These are phyloP conservation scores for Boeremia lycopersici DNA, from an alignment of 2,329 filamentous ascomycete genomes.

Conservation along the genomic window DNA sequence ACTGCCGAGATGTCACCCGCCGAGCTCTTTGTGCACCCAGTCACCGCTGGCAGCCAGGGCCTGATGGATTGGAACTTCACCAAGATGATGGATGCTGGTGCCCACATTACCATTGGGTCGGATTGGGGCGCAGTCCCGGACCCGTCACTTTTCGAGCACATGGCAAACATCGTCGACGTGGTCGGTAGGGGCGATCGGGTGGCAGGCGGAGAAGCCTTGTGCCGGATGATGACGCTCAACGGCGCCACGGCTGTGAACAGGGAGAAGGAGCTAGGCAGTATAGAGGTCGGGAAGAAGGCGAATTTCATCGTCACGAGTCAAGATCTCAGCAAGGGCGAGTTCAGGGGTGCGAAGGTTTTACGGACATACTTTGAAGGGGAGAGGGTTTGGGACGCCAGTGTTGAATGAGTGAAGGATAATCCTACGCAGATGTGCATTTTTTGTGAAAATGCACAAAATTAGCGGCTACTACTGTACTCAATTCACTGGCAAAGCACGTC, in stretches of 20 bases:
- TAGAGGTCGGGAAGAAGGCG: constrained; percentile 42
- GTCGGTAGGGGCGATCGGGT: constrained; percentile 18
- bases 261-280: constrained; percentile 35
- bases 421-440: no score
- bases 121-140: constrained; percentile 27
- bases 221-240: constrained; percentile 35
- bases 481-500: no score
- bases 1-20: constrained; percentile 47
- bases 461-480: no score
- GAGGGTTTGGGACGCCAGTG: constrained; percentile 12
- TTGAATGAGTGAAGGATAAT: no score
- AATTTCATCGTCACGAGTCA: constrained; percentile 41
- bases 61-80: constrained; percentile 38
- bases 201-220: constrained; percentile 20
- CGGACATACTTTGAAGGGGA: constrained; percentile 39
- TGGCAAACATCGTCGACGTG: constrained; percentile 19
- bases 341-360: constrained; percentile 34
- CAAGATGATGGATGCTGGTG: constrained; percentile 30
- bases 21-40: constrained; percentile 28
- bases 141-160: constrained; percentile 21
- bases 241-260: constrained; percentile 37
- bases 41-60: constrained; percentile 13
- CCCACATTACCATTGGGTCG: constrained; percentile 42
- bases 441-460: no score
- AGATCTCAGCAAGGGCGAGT: constrained; percentile 37